Conservation (phyloP, 2,329 filamentous ascomycete species). For the Talaromyces sp. region DNA sequence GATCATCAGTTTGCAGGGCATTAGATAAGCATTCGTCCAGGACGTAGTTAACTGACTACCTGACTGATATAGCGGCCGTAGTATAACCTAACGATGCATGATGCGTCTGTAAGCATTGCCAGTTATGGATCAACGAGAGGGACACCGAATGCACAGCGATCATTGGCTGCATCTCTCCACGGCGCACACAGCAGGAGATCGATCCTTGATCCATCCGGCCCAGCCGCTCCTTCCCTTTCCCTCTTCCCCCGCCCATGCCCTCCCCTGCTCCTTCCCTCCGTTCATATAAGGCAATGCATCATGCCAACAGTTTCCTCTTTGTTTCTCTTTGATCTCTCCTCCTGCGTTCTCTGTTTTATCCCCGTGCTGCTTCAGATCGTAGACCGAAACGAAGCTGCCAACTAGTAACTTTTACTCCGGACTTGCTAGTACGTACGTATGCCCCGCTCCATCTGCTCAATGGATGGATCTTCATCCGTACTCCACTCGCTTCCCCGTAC, state of each 20-base stretch:
- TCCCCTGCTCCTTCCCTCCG: conserved; percentile 9
- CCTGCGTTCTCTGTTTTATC: conserved; percentile 11
- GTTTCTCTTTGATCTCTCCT: not conserved
- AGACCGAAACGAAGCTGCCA: not conserved
- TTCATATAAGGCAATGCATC: conserved; percentile 11
- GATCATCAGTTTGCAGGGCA: not conserved
- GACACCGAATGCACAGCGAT: too few species aligned
- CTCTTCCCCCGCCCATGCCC: not conserved
- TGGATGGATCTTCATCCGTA: not conserved
- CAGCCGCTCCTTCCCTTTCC: not conserved
- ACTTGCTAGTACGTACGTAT: not conserved
- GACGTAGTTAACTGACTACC: not conserved
- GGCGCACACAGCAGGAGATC: not conserved
- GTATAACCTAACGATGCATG: not conserved
- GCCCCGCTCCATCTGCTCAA: not conserved
- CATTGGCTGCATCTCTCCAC: conserved; percentile 10
- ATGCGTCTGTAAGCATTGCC: not conserved
- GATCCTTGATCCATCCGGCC: not conserved
- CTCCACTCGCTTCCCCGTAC: conserved; percentile 10
- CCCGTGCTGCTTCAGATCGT: not conserved
- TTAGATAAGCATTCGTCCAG: not conserved
- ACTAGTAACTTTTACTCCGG: too few species aligned
- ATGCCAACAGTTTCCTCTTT: conserved; percentile 8
- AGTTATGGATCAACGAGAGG: too few species aligned
- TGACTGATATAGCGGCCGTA: too few species aligned